Evolutionary conservation across 768 basidiomycete genomes (phyloP), one percentile per base, ranked within the genome.

Genomic region (Albatrellus ellisii): DNA sequence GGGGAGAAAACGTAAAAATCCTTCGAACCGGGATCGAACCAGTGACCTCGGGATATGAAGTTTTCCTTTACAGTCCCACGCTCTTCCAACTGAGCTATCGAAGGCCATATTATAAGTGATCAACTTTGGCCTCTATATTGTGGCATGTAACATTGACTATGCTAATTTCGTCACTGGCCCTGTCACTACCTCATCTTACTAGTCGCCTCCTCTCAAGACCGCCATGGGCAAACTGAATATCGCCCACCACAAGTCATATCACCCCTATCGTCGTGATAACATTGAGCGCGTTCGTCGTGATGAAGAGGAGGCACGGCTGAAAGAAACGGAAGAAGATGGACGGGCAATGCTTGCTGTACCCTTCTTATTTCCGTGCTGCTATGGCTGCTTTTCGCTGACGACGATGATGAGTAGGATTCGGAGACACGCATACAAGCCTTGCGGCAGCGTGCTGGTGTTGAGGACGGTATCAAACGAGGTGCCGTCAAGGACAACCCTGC

Each of bases 221-320:
- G 27, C 46, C 35, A 87, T 87, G 85, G 85, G 83, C 21, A 85
- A 85, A 54, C 70, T 89, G 18, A 87, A 87, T 56, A 88, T 89
- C 57, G 86, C 86, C 10, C 86, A 89, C 58, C 86, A 88, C 66
- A 90, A 90, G 56, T 87, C 84, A 1, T 89, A 89, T 58, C 86
- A 90, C 50, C 86, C 86, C 0, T 89, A 89, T 55, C 64, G 86
- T 28, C 61, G 77, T 32, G 87, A 90, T 56, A 90, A 90, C 53
- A 84, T 89, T 45, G 84, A 86, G 45, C 72, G 72, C 15, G 84
- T 90, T 1, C 65, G 76, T n/a, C 61, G 55, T 44, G 86, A 90
- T 69, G 86, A 90, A 61, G 87, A 83, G 53, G 82, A 79, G 56
- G 87, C 83, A 11, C 62, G 67, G 2, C 60, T 59, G 28, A 69